Percentiles rank a stretch among this genome's conserved stretches.
Conservation (phyloP, 345 rosid species). For the Lepidium africanum region DNA sequence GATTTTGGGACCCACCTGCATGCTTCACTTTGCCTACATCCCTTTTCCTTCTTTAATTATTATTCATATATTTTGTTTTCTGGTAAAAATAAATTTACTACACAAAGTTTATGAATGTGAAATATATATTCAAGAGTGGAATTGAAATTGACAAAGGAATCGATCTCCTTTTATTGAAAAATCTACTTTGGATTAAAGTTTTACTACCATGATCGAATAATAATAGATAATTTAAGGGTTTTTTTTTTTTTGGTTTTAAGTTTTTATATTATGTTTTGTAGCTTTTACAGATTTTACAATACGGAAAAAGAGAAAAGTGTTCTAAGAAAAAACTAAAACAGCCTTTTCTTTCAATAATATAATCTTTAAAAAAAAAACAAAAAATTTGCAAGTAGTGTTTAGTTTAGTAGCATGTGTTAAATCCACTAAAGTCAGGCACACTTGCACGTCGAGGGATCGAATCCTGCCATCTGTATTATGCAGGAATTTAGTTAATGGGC, state of each 20-base stretch:
- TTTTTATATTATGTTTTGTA: no score
- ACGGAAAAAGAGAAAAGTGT: no score
- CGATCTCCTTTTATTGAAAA: conserved; percentile 5
- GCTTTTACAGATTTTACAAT: no score
- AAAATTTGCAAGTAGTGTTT: no score
- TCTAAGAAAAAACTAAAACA: no score
- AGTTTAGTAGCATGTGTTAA: no score
- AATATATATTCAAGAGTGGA: not conserved
- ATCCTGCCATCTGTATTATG: no score
- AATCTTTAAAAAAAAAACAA: no score
- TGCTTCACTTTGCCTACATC: conserved; percentile 9
- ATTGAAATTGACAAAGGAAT: not conserved
- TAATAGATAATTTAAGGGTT: not conserved
- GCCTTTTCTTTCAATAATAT: no score
- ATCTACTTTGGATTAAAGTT: conserved; percentile 5
- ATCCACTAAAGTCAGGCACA: no score
- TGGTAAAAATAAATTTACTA: not conserved
- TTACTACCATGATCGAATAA: conserved; percentile 5
- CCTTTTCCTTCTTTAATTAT: not conserved
- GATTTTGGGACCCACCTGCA: conserved; percentile 8
- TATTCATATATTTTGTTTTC: not conserved
- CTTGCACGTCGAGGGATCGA: no score
- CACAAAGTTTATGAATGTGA: not conserved
- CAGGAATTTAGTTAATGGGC: no score
- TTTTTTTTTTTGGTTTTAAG: not conserved